Evolutionary conservation across 2,329 filamentous ascomycete genomes (phyloP), one percentile per base, ranked within the genome.

Genomic region (Stagonosporopsis vannaccii): DNA sequence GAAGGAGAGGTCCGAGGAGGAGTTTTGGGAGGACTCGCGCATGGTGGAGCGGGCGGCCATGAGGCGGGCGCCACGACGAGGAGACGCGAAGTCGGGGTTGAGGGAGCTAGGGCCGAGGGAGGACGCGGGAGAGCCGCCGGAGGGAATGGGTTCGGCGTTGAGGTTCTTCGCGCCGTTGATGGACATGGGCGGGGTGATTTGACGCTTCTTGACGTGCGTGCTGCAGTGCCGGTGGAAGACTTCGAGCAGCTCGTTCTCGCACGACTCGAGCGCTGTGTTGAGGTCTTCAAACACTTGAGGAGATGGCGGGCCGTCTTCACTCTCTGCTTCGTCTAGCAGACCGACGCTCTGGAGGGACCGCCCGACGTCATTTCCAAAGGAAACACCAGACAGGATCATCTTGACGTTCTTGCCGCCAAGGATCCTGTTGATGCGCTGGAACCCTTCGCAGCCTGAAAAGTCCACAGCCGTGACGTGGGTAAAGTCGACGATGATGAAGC

Each of bases 361-460:
- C 6, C 92, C 92, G 13, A 98, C 84, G 26, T 90, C 86, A 42
- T 87, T 88, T 25, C 90, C 85, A 1, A 91, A 82, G 32, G 91
- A 87, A 2, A 98, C 85, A 1, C 93, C 91, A 49, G 92, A 95
- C 54, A 99, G 83, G 13, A 95, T 86, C 56, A 97, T 85, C 54
- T 89, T 85, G 32, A 99, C 90, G 23, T 87, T 87, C 70, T 91
- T 90, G 61, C 88, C 87, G 59, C 87, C 81, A 2, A 98, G 81
- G 19, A 98, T 84, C 20, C 95, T 87, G 71, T 93, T 95, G 75
- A 99, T 92, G 13, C 93, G 90, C 57, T 91, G 92, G 73, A 99
- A 98, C 0, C 91, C 95, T 75, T 99, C 95, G 1, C 92, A 94
- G 1, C 95, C 94, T 0, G 94, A 98, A 74, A 97, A 99, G 76